Evolutionary conservation across 1,284 basidiomycete species (phyloP), one percentile per base, ranked within the genome.

Genomic region (Fomitopsis palustris): DNA sequence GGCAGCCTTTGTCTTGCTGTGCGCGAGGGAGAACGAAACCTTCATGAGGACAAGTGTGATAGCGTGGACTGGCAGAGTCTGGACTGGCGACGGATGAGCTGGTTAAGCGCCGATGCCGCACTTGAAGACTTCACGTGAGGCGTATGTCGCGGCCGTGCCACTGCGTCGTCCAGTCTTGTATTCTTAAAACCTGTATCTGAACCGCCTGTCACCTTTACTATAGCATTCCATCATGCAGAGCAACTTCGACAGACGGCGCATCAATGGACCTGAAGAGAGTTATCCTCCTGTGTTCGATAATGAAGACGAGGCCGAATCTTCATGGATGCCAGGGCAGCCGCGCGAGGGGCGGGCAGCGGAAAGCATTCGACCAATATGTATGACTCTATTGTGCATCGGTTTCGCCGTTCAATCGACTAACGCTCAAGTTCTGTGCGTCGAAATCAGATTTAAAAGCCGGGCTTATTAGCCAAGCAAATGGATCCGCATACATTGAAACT

Each of bases 401-500:
- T n/a, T n/a, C n/a, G n/a, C n/a, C n/a, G n/a, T n/a, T n/a, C n/a
- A n/a, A n/a, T n/a, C n/a, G n/a, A n/a, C n/a, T n/a, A n/a, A n/a
- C n/a, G n/a, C n/a, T n/a, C n/a, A n/a, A n/a, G n/a, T n/a, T n/a
- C 19, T 53, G 55, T 54, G 52, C 10, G 3, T 14, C 14, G 19
- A 49, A 57, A 49, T 65, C 17, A 97, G 96, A 94, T 74, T 77
- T 98, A 51, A 87, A 95, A 71, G 87, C 93, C 19, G 94, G 95
- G 4, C 77, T 98, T 8, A 93, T 97, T 54, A 91, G 79, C 59
- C 95, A 96, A 74, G 95, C 96, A 1, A 95, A 95, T 68, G 96
- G 96, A 0, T 96, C 94, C 43, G 93, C 93, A 10, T 99, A 98
- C 70, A 90, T 98, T 64, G 96, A 99, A 75, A 91, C 87, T 14